Percentiles rank a stretch among this genome's conserved stretches.
phyloP scores from a whole-genome alignment of 1,139 yeast species.

The Candida mesenterica region DNA sequence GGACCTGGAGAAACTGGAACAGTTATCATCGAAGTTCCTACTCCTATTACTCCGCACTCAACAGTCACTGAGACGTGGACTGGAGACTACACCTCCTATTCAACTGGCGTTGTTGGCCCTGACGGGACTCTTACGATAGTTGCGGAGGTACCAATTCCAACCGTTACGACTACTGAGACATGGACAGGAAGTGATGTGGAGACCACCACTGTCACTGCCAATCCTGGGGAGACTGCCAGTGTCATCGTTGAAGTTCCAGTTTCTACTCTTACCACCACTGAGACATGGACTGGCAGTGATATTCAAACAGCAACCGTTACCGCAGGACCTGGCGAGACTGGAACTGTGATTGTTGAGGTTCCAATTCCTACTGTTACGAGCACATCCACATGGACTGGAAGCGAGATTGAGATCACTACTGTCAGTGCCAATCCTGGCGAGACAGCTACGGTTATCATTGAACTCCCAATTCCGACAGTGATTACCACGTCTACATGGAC shows the following conservation, averaged over 20 bases:
- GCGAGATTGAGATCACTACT: no score
- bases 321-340: no score
- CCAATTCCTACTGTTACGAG: no score
- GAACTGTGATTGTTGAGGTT: no score
- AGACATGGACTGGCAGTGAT: no score
- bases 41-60: slow-evolving; percentile 12
- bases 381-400: no score
- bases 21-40: slow-evolving; percentile 14
- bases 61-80: slow-evolving; percentile 12
- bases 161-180: slow-evolving; percentile 11
- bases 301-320: no score
- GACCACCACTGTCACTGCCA: slow-evolving; percentile 12
- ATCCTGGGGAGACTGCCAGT: slow-evolving; percentile 3
- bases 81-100: slow-evolving; percentile 8
- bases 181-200: slow-evolving; percentile 10
- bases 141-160: slow-evolving; percentile 16
- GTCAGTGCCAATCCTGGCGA: no score
- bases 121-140: slow-evolving; percentile 17
- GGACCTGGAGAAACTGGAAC: slow-evolving; percentile 13
- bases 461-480: no score
- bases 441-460: no score
- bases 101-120: slow-evolving; percentile 13
- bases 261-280: no score
- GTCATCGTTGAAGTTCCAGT: slow-evolving; percentile 4
- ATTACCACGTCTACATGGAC: no score